phyloP scores from a whole-genome alignment of 805 yeast genomes.

The Candida odintsovae region DNA sequence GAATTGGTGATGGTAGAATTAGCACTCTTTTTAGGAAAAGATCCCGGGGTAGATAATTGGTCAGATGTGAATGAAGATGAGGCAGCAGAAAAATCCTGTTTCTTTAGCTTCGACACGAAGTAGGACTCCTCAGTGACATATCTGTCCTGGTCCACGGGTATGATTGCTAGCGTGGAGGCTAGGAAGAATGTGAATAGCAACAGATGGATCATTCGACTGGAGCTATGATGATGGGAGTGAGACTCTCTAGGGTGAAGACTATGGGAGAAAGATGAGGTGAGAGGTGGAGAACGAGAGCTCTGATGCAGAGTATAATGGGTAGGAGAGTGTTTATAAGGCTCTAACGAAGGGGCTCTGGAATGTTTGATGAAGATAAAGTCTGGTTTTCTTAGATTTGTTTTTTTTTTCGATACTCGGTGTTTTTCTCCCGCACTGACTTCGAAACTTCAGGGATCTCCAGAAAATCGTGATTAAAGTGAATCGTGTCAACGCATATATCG shows the following conservation, averaged over 20 bases:
- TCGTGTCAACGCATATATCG: no score
- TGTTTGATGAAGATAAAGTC: not conserved
- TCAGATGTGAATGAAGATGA: not conserved
- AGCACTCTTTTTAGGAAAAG: not conserved
- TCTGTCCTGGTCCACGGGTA: not conserved
- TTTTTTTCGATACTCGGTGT: no score
- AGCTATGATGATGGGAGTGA: not conserved
- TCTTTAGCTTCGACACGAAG: not conserved
- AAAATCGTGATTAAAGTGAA: no score
- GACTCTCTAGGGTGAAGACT: not conserved
- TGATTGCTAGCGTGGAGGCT: not conserved
- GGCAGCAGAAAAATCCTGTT: not conserved
- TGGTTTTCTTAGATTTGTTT: not conserved
- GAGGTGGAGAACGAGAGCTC: not conserved
- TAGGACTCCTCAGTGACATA: not conserved
- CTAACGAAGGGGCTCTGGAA: not conserved
- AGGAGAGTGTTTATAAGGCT: not conserved
- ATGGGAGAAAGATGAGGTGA: not conserved
- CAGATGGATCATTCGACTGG: not conserved
- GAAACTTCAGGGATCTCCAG: no score
- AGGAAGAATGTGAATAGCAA: not conserved
- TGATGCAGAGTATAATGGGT: no score
- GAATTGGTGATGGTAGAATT: not conserved
- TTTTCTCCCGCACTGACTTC: no score
- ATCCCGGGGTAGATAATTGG: not conserved